Evolutionary conservation across 768 basidiomycete genomes (phyloP), one percentile per base, ranked within the genome.

Genomic region (Steccherinum ochraceum): DNA sequence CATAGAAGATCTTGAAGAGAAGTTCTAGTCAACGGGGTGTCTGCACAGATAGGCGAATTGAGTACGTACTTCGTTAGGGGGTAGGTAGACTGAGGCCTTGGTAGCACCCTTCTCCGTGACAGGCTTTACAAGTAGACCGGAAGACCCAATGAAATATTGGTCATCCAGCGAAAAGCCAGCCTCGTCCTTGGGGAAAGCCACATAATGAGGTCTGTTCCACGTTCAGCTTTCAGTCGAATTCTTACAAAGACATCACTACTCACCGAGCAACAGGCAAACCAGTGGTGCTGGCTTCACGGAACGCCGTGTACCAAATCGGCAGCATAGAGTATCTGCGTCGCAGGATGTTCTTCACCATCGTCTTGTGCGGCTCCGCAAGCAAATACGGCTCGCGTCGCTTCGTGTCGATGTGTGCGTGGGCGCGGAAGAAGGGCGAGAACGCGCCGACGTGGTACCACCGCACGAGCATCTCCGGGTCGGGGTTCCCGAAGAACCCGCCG

Each of bases 401-500:
- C 24, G 94, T 94, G 65, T 99, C 95, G 60, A 97, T 85, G 66
- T 97, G 95, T 11, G 94, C 95, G 67, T 99, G 96, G 1, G 95
- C 96, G 52, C 96, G 82, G 85, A 98, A 94, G 82, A 99, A 99
- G 4, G 96, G 95, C 48, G 85, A 84, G 69, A 98, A 95, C 1
- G 83, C 81, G 21, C 96, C 96, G 46, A 95, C 89, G 70, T 89
- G 92, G 59, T 99, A 98, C 94, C 95, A 99, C 45, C 96, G 78
- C 7, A 93, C 85, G 26, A 99, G 81, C 83, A 98, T 92, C 62
- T 98, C 96, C 0, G 87, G 78, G 42, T 86, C 83, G 0, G 96
- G 94, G 67, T 98, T 94, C 16, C 95, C 94, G 63, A 98, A 98
- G 84, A 98, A 99, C 13, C 96, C 96, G 18, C 96, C 95, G 48